Conservation (phyloP, 176 grass and related monocot genomes). For the Phragmites australis region DNA sequence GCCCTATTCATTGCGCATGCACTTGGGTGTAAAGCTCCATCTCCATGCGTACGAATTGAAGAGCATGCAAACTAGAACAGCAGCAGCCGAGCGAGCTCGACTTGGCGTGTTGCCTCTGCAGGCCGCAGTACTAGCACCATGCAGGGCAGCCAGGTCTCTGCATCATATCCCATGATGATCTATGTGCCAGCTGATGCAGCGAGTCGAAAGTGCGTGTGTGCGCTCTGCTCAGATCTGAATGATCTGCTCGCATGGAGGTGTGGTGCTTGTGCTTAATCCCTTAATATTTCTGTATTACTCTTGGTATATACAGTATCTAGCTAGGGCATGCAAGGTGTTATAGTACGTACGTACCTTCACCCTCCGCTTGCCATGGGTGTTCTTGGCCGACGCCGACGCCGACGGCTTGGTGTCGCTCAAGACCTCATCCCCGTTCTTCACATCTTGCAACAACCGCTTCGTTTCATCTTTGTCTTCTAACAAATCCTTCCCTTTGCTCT, state of each 20-base stretch:
- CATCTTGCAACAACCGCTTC: background rate
- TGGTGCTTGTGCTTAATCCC: no score
- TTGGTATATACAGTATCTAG: no score
- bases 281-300: no score
- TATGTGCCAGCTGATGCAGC: no score
- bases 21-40: constrained; percentile 5
- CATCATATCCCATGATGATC: no score
- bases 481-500: background rate
- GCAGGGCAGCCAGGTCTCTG: no score
- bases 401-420: constrained; percentile 51
- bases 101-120: no score
- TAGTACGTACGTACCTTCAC: constrained; percentile 83
- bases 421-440: constrained; percentile 20
- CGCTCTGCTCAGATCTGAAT: no score
- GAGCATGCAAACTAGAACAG: background rate
- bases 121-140: no score
- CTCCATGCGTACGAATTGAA: no score
- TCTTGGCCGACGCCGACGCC: constrained; percentile 38
- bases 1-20: constrained; percentile 39
- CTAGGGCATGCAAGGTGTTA: constrained; percentile 3
- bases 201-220: no score
- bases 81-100: background rate
- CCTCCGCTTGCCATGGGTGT: constrained; percentile 69
- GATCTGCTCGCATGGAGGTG: no score
- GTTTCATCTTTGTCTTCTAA: background rate